Conservation (phyloP, 2,329 filamentous ascomycete genomes). For the Acrocalymma vagum region DNA sequence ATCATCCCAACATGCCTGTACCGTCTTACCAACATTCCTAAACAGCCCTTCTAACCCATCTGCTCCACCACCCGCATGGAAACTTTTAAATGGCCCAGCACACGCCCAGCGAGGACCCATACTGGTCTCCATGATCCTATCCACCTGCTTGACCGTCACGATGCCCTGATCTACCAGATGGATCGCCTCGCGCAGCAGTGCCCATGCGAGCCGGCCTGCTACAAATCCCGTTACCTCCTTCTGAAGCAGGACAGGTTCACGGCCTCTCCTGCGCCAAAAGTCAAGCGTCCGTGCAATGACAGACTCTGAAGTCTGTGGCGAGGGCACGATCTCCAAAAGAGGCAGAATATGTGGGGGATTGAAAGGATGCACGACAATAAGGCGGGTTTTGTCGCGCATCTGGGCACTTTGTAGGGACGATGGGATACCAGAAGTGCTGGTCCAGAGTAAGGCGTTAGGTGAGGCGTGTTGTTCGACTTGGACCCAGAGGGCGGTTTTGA, state of each 20-base stretch:
- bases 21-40: slow-evolving; percentile 63
- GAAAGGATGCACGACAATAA: slow-evolving; percentile 66
- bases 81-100: slow-evolving; percentile 64
- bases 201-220: slow-evolving; percentile 64
- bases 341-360: slow-evolving; percentile 69
- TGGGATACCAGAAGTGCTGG: slow-evolving; percentile 63
- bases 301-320: slow-evolving; percentile 46
- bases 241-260: slow-evolving; percentile 56
- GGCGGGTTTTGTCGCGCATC: slow-evolving; percentile 50
- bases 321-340: slow-evolving; percentile 63
- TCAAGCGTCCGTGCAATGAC: slow-evolving; percentile 49
- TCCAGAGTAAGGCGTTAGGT: slow-evolving; percentile 59
- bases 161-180: slow-evolving; percentile 60
- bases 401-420: slow-evolving; percentile 55
- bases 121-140: slow-evolving; percentile 59
- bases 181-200: slow-evolving; percentile 61
- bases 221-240: slow-evolving; percentile 64
- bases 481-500: slow-evolving; percentile 60
- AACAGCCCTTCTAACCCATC: slow-evolving; percentile 61
- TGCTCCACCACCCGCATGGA: slow-evolving; percentile 63
- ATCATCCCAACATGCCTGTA: slow-evolving; percentile 61
- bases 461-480: slow-evolving; percentile 55
- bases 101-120: slow-evolving; percentile 65
- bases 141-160: slow-evolving; percentile 59
- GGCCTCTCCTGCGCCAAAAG: slow-evolving; percentile 52